Conservation (phyloP, 352 stramenopile genomes). For the Pythium volutum region DNA sequence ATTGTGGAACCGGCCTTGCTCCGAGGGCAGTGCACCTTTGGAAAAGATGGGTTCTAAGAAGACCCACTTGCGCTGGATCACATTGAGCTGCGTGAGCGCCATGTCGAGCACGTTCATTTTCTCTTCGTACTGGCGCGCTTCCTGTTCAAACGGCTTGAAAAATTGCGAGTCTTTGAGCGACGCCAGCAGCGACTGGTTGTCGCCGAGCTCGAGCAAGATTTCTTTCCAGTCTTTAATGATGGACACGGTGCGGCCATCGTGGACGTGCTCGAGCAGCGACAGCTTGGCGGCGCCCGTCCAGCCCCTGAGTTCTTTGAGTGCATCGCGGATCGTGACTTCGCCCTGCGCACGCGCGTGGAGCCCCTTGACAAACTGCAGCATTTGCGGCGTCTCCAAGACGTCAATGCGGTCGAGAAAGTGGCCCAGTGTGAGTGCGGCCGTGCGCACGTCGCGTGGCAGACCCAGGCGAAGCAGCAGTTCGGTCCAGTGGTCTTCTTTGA, state of each 20-base stretch:
- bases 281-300: conserved; percentile 92
- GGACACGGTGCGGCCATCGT: conserved; percentile 65
- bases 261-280: conserved; percentile 85
- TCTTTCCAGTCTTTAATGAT: conserved; percentile 97
- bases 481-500: conserved; percentile 96
- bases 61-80: conserved; percentile 95
- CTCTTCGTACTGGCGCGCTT: conserved; percentile 87
- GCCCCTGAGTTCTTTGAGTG: conserved; percentile 90
- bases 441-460: conserved; percentile 77
- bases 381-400: conserved; percentile 73
- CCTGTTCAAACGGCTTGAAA: conserved; percentile 93
- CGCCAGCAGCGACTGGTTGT: conserved; percentile 94
- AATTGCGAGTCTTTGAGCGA: conserved; percentile 96
- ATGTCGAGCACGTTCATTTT: conserved; percentile 89
- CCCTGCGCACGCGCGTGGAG: conserved; percentile 87
- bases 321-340: conserved; percentile 95
- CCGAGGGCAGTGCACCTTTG: conserved; percentile 89
- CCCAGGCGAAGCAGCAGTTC: conserved; percentile 92
- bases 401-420: conserved; percentile 89
- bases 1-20: conserved; percentile 88
- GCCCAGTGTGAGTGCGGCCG: conserved; percentile 88
- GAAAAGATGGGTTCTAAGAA: conserved; percentile 97
- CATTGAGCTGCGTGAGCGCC: conserved; percentile 79
- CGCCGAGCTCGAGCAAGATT: conserved; percentile 90
- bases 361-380: conserved; percentile 93